phyloP scores from a whole-genome alignment of 1,284 basidiomycete species.

The Fomes fomentarius region DNA sequence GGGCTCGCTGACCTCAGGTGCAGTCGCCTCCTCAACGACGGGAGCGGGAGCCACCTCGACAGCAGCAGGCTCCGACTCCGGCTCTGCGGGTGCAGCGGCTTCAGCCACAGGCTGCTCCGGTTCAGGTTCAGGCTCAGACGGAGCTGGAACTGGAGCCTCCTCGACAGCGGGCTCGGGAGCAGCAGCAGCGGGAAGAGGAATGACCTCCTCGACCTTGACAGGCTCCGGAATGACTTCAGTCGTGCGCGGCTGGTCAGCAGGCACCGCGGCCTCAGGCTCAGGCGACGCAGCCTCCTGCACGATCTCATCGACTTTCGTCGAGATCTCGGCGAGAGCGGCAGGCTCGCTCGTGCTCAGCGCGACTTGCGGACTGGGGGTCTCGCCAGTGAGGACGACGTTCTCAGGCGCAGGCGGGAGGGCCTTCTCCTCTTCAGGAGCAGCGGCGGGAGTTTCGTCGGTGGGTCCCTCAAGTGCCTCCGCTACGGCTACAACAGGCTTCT shows the following conservation, averaged over 20 bases:
- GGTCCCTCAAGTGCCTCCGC: conserved; percentile 18
- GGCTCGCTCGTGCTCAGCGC: conserved; percentile 36
- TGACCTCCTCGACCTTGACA: conserved; percentile 6
- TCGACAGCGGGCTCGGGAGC: neutral
- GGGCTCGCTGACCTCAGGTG: neutral
- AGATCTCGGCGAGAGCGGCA: conserved; percentile 26
- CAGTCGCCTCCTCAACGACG: neutral
- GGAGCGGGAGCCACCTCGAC: conserved; percentile 4
- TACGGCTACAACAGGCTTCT: conserved; percentile 24
- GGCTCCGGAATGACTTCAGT: neutral
- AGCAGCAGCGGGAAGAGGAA: neutral
- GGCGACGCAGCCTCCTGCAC: conserved; percentile 17
- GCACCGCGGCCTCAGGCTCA: neutral
- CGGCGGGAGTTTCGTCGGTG: conserved; percentile 5
- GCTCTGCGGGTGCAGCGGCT: conserved; percentile 1
- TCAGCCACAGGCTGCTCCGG: conserved; percentile 1
- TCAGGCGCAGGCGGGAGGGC: conserved; percentile 37
- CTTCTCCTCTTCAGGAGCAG: conserved; percentile 15
- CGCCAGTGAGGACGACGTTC: conserved; percentile 37
- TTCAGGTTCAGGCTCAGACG: conserved; percentile 4
- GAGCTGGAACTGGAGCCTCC: neutral
- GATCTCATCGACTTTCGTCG: conserved; percentile 17
- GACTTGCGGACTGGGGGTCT: conserved; percentile 42
- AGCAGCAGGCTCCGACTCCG: neutral
- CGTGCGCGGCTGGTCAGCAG: neutral